phyloP scores from a whole-genome alignment of 352 stramenopile species.

The Phytophthora meadii region DNA sequence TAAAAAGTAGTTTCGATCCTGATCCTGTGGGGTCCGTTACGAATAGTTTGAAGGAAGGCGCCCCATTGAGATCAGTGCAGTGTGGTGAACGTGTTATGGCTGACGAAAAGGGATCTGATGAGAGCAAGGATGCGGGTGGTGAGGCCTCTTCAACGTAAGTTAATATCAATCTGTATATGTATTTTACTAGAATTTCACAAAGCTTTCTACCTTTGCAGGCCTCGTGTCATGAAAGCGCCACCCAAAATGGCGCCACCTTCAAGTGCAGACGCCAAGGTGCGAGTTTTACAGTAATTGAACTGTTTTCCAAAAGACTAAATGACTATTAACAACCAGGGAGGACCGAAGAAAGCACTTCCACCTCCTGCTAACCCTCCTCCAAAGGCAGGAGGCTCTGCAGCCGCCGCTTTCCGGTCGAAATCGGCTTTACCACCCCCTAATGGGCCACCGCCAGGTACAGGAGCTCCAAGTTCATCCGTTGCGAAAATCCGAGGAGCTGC shows the following conservation, averaged over 20 bases:
- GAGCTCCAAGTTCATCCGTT: conserved; percentile 65
- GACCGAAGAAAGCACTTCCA: conserved; percentile 66
- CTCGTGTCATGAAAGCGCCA: conserved; percentile 39
- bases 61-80: conserved; percentile 4
- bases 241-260: conserved; percentile 48
- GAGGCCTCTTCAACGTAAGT: conserved; percentile 27
- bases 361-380: conserved; percentile 74
- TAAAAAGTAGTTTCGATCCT: conserved; percentile 12
- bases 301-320: not conserved
- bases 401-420: conserved; percentile 74
- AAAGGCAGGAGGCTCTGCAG: conserved; percentile 59
- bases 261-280: conserved; percentile 45
- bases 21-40: conserved; percentile 16
- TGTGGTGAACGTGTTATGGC: conserved; percentile 26
- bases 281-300: not conserved
- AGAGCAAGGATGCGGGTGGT: conserved; percentile 32
- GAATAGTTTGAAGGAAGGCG: conserved; percentile 12
- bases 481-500: conserved; percentile 77
- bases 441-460: conserved; percentile 60
- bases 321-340: conserved; percentile 6
- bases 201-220: conserved; percentile 7
- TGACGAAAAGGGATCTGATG: conserved; percentile 41
- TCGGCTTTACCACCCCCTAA: conserved; percentile 64
- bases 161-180: not conserved
- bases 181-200: not conserved